These are phyloP conservation scores for Trichoderma sp. DNA, from an alignment of 2,329 filamentous ascomycete genomes.

Conservation along the genomic window DNA sequence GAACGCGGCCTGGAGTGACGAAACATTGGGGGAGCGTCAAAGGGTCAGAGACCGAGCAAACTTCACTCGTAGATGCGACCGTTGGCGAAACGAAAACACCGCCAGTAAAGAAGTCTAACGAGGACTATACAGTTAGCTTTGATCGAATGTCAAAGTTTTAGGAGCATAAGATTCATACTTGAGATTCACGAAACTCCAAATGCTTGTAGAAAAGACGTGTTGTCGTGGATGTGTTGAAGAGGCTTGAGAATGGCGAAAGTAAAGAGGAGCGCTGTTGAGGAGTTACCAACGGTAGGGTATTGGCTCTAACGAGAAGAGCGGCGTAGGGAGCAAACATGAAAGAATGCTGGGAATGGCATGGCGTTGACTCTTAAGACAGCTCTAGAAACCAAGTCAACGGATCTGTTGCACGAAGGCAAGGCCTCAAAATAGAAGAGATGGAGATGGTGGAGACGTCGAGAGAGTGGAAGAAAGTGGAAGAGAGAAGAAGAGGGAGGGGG, in stretches of 20 bases:
- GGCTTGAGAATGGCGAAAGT: background rate
- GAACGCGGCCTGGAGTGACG: background rate
- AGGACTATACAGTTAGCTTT: background rate
- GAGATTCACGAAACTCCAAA: background rate
- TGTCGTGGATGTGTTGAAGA: background rate
- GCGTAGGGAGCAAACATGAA: background rate
- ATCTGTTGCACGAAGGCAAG: background rate
- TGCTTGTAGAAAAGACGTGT: background rate
- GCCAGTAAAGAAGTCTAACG: background rate
- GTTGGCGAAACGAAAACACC: background rate
- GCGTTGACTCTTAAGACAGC: background rate
- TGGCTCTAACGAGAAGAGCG: background rate
- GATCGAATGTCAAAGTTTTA: background rate
- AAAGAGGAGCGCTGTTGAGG: background rate
- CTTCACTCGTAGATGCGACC: background rate
- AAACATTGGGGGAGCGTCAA: background rate
- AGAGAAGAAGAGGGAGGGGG: too few species aligned
- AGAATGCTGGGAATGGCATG: background rate
- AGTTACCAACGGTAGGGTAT: background rate
- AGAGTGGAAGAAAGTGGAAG: too few species aligned
- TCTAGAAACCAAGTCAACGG: background rate
- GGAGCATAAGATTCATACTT: background rate
- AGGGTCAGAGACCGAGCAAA: background rate
- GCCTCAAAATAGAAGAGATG: background rate
- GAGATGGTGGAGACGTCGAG: background rate